Conservation (phyloP, 2,329 filamentous ascomycete genomes). For the Aspergillus sp. region DNA sequence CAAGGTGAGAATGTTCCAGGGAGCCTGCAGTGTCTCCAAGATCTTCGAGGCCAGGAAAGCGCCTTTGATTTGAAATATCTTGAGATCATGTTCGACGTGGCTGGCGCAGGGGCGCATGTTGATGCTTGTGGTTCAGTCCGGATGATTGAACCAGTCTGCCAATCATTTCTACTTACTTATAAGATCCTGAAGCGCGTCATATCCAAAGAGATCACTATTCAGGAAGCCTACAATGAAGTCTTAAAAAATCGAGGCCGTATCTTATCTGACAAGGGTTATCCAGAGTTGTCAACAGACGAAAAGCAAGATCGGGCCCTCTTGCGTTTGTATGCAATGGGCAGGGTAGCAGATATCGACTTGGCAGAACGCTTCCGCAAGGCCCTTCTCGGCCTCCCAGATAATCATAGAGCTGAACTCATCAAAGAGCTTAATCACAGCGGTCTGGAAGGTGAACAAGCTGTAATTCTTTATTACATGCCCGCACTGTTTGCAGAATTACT, state of each 20-base stretch:
- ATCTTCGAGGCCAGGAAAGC: not conserved
- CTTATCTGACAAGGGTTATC: not conserved
- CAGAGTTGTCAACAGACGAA: not conserved
- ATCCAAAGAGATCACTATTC: not conserved
- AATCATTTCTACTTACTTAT: conserved; percentile 1
- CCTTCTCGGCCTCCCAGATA: not conserved
- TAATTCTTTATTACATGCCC: conserved; percentile 14
- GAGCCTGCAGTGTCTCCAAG: not conserved
- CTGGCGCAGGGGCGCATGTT: conserved; percentile 5
- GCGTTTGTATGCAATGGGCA: conserved; percentile 9
- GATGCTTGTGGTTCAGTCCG: conserved; percentile 7
- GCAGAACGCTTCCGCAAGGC: conserved; percentile 4
- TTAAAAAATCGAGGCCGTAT: conserved; percentile 3
- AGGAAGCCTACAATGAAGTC: conserved; percentile 4
- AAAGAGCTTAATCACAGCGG: conserved; percentile 2
- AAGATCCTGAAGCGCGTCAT: not conserved
- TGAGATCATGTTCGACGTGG: conserved; percentile 12
- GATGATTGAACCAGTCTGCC: conserved; percentile 13
- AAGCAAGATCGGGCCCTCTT: conserved; percentile 5
- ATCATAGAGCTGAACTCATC: not conserved
- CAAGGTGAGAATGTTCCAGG: conserved; percentile 14
- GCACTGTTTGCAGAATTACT: conserved; percentile 6
- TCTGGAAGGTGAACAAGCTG: not conserved
- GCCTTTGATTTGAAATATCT: conserved; percentile 11
- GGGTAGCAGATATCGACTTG: conserved; percentile 5